phyloP scores from a whole-genome alignment of 805 yeast genomes.

The Lachancea fermentati region DNA sequence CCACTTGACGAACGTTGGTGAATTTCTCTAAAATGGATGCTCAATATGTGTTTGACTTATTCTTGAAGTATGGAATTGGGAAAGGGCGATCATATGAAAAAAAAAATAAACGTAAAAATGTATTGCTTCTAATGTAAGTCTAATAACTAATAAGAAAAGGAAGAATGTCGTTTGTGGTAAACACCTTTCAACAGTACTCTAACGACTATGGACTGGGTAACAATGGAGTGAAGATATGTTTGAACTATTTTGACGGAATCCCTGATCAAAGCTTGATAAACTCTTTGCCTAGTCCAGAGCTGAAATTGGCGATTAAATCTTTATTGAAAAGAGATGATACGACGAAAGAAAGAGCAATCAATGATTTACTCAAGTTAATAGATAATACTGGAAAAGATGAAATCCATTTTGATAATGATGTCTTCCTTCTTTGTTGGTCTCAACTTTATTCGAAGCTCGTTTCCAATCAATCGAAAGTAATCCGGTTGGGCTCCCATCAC shows the following conservation, averaged over 20 bases:
- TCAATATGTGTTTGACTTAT: too few species aligned
- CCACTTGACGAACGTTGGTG: too few species aligned
- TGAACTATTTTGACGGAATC: slow-evolving; percentile 70
- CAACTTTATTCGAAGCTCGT: slow-evolving; percentile 79
- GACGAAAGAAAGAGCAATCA: slow-evolving; percentile 78
- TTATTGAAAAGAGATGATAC: slow-evolving; percentile 71
- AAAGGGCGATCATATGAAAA: background rate
- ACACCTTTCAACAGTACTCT: slow-evolving; percentile 23
- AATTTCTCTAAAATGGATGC: background rate
- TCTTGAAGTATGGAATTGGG: too few species aligned
- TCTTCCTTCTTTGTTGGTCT: slow-evolving; percentile 60
- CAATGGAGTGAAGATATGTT: slow-evolving; percentile 49
- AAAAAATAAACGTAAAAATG: too few species aligned
- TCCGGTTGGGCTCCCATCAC: slow-evolving; percentile 58
- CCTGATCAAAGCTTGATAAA: slow-evolving; percentile 58
- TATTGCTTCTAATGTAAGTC: too few species aligned
- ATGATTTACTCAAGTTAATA: slow-evolving; percentile 42
- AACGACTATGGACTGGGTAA: slow-evolving; percentile 35
- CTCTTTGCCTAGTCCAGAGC: slow-evolving; percentile 36
- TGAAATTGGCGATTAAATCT: slow-evolving; percentile 66
- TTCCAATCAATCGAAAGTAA: slow-evolving; percentile 60
- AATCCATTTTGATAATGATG: slow-evolving; percentile 41
- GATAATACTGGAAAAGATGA: slow-evolving; percentile 15
- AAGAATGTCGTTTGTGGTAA: slow-evolving; percentile 28
- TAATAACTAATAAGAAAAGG: background rate